Percentiles rank a stretch among this genome's conserved stretches.
Evolutionary conservation across 148 eudicot species (phyloP).

Genomic region (Oxyria digyna): DNA sequence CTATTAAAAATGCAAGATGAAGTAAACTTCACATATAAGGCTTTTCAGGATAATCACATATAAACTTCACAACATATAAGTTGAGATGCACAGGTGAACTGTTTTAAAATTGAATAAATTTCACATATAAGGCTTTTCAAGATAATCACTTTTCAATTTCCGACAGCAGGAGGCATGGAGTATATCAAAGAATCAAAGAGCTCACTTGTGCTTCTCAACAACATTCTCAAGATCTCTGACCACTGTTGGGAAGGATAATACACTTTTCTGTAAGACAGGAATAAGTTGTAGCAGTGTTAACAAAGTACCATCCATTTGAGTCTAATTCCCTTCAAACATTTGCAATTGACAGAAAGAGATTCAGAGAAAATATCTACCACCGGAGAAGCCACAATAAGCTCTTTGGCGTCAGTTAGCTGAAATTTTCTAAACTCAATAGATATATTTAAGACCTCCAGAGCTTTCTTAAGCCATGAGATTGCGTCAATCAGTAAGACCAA

Average conservation of each 20-base stretch:
- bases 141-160: background rate
- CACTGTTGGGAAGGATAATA: constrained; percentile 40
- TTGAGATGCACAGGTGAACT: background rate
- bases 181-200: background rate
- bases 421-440: constrained; percentile 27
- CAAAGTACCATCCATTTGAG: background rate
- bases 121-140: background rate
- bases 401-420: constrained; percentile 51
- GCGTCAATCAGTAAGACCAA: constrained; percentile 45
- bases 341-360: background rate
- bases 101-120: background rate
- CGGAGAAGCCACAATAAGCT: constrained; percentile 43
- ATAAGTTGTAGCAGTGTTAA: background rate
- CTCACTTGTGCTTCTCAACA: constrained; percentile 68
- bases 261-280: constrained; percentile 33
- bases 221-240: constrained; percentile 40
- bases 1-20: too few species aligned
- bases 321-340: background rate
- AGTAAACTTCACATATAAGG: too few species aligned
- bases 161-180: background rate
- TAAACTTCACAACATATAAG: background rate
- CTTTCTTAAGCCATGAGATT: constrained; percentile 65
- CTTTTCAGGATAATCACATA: too few species aligned
- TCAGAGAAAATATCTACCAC: constrained; percentile 20
- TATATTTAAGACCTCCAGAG: constrained; percentile 34